phyloP scores from a whole-genome alignment of 352 stramenopile species.

The Phytophthora foliorum region DNA sequence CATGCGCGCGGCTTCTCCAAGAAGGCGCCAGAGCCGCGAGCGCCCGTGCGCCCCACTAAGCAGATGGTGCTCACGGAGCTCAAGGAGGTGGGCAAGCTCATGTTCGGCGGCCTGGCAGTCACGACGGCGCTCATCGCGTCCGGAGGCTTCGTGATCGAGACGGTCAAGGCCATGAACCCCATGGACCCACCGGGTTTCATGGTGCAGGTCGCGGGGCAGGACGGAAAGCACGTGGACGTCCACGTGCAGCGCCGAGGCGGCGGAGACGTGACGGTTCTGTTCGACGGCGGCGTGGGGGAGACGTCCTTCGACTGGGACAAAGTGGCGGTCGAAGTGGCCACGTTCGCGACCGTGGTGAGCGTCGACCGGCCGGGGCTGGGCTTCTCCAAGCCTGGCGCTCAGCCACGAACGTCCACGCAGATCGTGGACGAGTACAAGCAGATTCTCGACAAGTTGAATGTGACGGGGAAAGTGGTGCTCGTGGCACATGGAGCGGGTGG shows the following conservation, averaged over 20 bases:
- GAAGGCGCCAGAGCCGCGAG: conserved; percentile 21
- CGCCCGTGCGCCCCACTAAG: conserved; percentile 42
- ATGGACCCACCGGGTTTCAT: conserved; percentile 57
- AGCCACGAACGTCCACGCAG: conserved; percentile 65
- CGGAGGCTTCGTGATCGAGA: conserved; percentile 78
- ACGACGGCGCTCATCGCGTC: conserved; percentile 56
- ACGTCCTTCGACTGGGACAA: conserved; percentile 90
- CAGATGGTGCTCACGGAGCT: conserved; percentile 63
- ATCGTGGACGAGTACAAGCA: conserved; percentile 73
- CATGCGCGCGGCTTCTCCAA: conserved; percentile 31
- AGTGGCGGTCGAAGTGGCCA: conserved; percentile 54
- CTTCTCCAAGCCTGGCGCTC: conserved; percentile 61
- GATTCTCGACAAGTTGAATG: conserved; percentile 66
- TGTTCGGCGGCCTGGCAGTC: conserved; percentile 56
- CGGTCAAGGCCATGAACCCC: conserved; percentile 67
- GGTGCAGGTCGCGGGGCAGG: conserved; percentile 49
- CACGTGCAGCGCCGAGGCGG: conserved; percentile 61
- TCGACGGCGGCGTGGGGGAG: conserved; percentile 84
- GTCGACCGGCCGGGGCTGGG: conserved; percentile 82
- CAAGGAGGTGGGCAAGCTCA: conserved; percentile 73
- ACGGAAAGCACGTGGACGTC: conserved; percentile 52
- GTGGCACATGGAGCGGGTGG: conserved; percentile 78
- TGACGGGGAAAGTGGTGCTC: conserved; percentile 69
- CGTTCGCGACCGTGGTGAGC: conserved; percentile 66
- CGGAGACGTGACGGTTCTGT: conserved; percentile 68